Conservation (phyloP, 2,329 filamentous ascomycete genomes). For the Stemphylium vesicarium region DNA sequence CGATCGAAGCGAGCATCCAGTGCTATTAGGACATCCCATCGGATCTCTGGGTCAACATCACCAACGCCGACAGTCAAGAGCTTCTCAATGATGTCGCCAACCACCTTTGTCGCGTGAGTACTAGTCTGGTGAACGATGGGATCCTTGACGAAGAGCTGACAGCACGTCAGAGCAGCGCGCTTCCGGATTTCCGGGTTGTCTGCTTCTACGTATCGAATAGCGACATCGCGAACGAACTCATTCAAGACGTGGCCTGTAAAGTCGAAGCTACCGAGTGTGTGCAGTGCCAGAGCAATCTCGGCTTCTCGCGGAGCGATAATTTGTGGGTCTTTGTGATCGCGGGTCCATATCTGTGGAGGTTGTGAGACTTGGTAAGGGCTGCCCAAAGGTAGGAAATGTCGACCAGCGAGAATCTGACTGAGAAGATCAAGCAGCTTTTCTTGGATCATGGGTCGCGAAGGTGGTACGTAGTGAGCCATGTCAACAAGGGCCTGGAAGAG, state of each 20-base stretch:
- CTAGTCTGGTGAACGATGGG: conserved; percentile 98
- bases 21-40: conserved; percentile 84
- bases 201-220: conserved; percentile 96
- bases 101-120: conserved; percentile 94
- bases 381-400: conserved; percentile 89
- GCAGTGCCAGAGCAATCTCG: conserved; percentile 90
- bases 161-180: conserved; percentile 94
- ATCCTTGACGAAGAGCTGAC: conserved; percentile 94
- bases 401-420: conserved; percentile 89
- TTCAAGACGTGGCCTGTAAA: conserved; percentile 89
- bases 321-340: conserved; percentile 83
- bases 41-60: conserved; percentile 85
- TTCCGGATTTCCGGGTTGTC: conserved; percentile 93
- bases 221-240: conserved; percentile 97
- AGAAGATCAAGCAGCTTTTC: conserved; percentile 93
- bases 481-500: conserved; percentile 95
- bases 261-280: conserved; percentile 97
- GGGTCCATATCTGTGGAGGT: conserved; percentile 80
- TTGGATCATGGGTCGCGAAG: conserved; percentile 90
- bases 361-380: conserved; percentile 86
- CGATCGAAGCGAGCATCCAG: conserved; percentile 94
- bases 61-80: conserved; percentile 93
- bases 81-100: conserved; percentile 97
- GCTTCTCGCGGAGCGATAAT: conserved; percentile 80
- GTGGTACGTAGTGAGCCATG: conserved; percentile 98